These are phyloP conservation scores for Corylus avellana DNA, from an alignment of 306 rosid species.

Conservation along the genomic window DNA sequence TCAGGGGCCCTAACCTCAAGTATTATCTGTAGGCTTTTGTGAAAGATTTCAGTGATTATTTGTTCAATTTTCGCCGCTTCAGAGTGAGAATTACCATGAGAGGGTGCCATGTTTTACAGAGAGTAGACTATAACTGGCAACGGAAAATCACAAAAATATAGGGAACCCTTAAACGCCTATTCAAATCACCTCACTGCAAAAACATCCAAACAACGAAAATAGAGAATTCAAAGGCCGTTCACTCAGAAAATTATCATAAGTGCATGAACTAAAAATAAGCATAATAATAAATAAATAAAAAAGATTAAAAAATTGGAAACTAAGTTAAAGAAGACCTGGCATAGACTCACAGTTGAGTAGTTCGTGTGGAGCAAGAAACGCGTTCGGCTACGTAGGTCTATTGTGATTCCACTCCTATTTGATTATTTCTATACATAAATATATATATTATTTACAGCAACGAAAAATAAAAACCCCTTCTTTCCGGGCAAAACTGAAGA, in stretches of 20 bases:
- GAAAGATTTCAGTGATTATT: conserved; percentile 73
- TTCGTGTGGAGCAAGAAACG: not conserved
- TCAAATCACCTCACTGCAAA: not conserved
- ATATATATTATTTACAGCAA: too few species aligned
- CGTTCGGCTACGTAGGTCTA: not conserved
- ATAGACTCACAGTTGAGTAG: not conserved
- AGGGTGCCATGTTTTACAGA: conserved; percentile 48
- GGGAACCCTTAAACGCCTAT: not conserved
- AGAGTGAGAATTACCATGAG: conserved; percentile 64
- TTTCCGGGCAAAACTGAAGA: too few species aligned
- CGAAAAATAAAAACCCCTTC: too few species aligned
- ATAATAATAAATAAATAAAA: too few species aligned
- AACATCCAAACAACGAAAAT: not conserved
- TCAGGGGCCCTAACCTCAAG: conserved; percentile 72
- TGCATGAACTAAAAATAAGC: too few species aligned
- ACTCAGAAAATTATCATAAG: not conserved
- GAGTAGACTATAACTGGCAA: not conserved
- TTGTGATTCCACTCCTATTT: not conserved
- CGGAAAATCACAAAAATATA: not conserved
- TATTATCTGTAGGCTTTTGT: conserved; percentile 75
- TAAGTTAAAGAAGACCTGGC: not conserved
- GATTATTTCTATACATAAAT: too few species aligned
- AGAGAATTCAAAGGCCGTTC: not conserved
- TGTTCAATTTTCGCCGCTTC: conserved; percentile 69
- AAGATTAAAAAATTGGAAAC: not conserved